Conservation (phyloP, 352 stramenopile species). For the Pilasporangium apinafurcum region DNA sequence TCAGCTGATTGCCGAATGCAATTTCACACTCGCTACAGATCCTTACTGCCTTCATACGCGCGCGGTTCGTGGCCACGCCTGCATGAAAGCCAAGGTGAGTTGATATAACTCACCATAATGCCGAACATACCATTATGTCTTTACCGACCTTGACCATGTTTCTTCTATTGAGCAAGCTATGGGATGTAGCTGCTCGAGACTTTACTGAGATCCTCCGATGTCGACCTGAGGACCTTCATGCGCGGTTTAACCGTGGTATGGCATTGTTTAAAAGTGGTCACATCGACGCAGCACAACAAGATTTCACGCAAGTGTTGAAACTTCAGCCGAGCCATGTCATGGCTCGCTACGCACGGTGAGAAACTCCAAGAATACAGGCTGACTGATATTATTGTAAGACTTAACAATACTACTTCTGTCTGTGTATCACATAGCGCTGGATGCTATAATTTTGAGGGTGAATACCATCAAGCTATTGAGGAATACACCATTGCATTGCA, state of each 20-base stretch:
- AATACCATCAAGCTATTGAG: slow-evolving; percentile 67
- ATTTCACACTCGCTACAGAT: slow-evolving; percentile 25
- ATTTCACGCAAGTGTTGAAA: slow-evolving; percentile 60
- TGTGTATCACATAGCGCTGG: slow-evolving; percentile 25
- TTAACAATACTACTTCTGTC: neutral
- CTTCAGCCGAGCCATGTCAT: slow-evolving; percentile 74
- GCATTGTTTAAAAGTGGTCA: slow-evolving; percentile 47
- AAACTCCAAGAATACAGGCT: neutral
- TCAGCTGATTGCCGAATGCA: slow-evolving; percentile 48
- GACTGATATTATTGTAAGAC: neutral
- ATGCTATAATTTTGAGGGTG: slow-evolving; percentile 65
- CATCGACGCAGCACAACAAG: slow-evolving; percentile 45
- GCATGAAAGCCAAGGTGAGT: slow-evolving; percentile 53
- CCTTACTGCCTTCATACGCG: slow-evolving; percentile 52
- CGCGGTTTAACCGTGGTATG: slow-evolving; percentile 69
- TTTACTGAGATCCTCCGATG: slow-evolving; percentile 42
- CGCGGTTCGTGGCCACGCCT: slow-evolving; percentile 56
- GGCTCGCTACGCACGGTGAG: slow-evolving; percentile 56
- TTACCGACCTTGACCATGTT: no score
- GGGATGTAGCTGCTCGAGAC: slow-evolving; percentile 40
- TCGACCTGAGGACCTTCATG: slow-evolving; percentile 51
- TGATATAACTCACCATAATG: no score
- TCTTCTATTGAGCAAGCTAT: no score
- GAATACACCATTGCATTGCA: slow-evolving; percentile 69
- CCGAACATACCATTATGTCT: no score